Percentiles rank a stretch among this genome's conserved stretches.
Evolutionary conservation across 345 rosid species (phyloP).

Genomic region (Melaleuca quinquenervia): DNA sequence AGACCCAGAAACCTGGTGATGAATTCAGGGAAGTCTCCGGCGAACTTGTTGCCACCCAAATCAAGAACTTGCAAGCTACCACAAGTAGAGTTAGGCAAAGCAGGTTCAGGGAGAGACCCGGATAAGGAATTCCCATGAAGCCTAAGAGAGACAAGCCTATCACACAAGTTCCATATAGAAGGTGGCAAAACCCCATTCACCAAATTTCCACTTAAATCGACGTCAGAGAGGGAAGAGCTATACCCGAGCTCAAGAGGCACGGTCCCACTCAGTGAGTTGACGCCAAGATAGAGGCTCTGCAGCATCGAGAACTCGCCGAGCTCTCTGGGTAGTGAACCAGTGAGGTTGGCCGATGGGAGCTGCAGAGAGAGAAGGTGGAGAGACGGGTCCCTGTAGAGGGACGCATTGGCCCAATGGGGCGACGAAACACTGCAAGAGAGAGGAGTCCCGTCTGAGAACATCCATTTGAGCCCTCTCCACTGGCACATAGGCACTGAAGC

Average conservation of each 20-base stretch:
- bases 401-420: constrained; percentile 53
- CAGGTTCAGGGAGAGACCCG: constrained; percentile 71
- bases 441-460: constrained; percentile 13
- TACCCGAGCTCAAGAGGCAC: constrained; percentile 95
- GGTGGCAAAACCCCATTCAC: constrained; percentile 65
- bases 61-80: constrained; percentile 59
- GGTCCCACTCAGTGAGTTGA: constrained; percentile 68
- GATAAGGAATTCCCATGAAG: constrained; percentile 58
- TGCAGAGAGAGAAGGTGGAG: constrained; percentile 69
- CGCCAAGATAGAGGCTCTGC: constrained; percentile 61
- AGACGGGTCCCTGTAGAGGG: constrained; percentile 66
- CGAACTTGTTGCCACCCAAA: constrained; percentile 66
- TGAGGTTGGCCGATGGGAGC: constrained; percentile 94
- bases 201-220: constrained; percentile 64
- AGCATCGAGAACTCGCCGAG: constrained; percentile 86
- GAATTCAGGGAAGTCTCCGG: constrained; percentile 76
- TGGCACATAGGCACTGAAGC: constrained; percentile 78
- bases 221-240: constrained; percentile 61
- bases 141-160: constrained; percentile 50
- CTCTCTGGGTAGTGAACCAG: constrained; percentile 89
- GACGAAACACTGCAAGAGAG: constrained; percentile 47
- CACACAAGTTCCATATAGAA: constrained; percentile 91
- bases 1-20: constrained; percentile 47
- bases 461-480: constrained; percentile 99
- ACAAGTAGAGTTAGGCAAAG: constrained; percentile 74